Conservation (phyloP, 805 yeast species). For the Candida sanyiensis region DNA sequence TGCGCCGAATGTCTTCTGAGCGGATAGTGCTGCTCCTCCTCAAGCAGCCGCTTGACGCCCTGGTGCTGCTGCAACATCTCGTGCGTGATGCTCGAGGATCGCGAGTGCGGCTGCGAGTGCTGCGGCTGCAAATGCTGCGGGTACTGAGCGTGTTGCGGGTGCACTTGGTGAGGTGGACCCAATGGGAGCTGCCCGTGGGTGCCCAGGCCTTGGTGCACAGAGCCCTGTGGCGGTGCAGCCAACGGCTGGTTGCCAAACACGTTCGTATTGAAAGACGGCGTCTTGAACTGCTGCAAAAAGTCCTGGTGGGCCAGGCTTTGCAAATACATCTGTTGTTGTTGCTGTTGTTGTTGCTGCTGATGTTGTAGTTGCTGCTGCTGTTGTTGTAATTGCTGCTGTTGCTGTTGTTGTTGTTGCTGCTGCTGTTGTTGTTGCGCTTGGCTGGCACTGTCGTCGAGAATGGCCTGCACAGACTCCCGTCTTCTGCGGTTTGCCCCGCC, state of each 20-base stretch:
- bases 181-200: constrained; percentile 11
- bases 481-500: constrained; percentile 86
- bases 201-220: neutral
- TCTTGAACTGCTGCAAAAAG: constrained; percentile 5
- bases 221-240: constrained; percentile 1
- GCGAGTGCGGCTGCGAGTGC: constrained; percentile 11
- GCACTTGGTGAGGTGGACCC: neutral
- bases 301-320: constrained; percentile 1
- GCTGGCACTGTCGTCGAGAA: constrained; percentile 9
- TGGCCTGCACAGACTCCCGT: constrained; percentile 37
- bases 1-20: constrained; percentile 26
- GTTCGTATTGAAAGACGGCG: constrained; percentile 16
- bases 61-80: constrained; percentile 23
- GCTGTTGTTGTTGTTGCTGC: constrained; percentile 1
- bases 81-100: constrained; percentile 23
- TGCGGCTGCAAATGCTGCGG: neutral
- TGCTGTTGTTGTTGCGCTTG: constrained; percentile 2
- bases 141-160: neutral
- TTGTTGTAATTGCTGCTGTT: neutral
- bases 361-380: constrained; percentile 3
- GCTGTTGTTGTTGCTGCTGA: neutral
- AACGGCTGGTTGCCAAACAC: constrained; percentile 7
- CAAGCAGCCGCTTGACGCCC: constrained; percentile 26
- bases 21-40: constrained; percentile 23
- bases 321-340: neutral